Evolutionary conservation across 176 grass and related monocot genomes (phyloP), one percentile per base, ranked within the genome.

Genomic region (Avena atlantica): DNA sequence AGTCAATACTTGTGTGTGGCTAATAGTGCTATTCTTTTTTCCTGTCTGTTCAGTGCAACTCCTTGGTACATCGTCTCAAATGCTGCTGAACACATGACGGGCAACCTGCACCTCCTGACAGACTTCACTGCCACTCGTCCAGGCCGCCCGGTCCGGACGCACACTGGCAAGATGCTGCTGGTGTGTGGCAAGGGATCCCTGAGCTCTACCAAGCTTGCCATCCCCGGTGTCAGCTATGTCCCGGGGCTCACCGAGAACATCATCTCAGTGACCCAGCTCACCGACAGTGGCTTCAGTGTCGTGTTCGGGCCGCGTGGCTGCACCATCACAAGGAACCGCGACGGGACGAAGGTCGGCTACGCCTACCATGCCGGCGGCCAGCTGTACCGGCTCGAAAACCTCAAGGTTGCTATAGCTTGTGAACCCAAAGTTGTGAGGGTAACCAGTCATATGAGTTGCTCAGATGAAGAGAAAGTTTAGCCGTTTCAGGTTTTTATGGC

Each of bases 21-120:
- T 12, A 48, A 27, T 7, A 52, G 6, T 44, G 21, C 47, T 82
- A 20, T 52, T 44, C 0, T 36, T 68, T 52, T 69, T 16, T 58
- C 36, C 36, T 58, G 50, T 57, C 27, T 59, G 13, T 8, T 45
- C 66, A 72, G 67, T 83, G 66, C 6, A 83, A 14, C 29, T 60
- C 20, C 66, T 34, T 83, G 81, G 50, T 83, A 83, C 31, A 73
- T 73, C 42, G 42, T 45, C 70, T 73, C 70, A 14, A 73, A 73
- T 73, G 70, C 70, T 73, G 42, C 64, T 59, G 67, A 83, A 44
- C 81, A 83, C 81, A 83, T 83, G 81, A 83, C 67, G 0, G 67
- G 67, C 34, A 34, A 72, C 31, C 50, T 73, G 31, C 31, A 58
- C 20, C 50, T 72, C 67, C 81, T 83, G 67, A 44, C 29, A 6